Evolutionary conservation across 2,329 filamentous ascomycete species (phyloP), one percentile per base, ranked within the genome.

Genomic region (Fusarium neocosmosporiellum): DNA sequence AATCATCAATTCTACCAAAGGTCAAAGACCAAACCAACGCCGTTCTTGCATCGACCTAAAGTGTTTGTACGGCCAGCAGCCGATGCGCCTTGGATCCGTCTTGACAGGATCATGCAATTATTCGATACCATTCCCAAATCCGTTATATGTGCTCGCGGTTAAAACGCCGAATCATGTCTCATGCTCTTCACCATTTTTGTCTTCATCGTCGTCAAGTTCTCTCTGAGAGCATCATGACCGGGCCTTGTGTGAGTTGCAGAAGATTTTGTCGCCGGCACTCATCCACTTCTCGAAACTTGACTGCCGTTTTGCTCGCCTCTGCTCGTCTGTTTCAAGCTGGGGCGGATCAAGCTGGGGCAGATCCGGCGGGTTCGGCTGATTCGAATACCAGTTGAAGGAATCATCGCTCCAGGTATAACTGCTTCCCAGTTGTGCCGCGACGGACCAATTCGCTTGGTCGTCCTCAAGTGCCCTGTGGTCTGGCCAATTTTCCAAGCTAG

Each of bases 221-320:
- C 39, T n/a, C n/a, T 20, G 37, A 48, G 31, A 18, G 24, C 50
- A 13, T 69, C 65, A 68, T 65, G 59, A 54, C 31, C 66, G 62
- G 14, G 34, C 63, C 53, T 65, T 74, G 16, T 54, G 63, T 53
- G 75, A 65, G 27, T 67, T 61, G 36, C 66, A 66, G 59, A 77
- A 77, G 29, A 75, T 63, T 37, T 54, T 77, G 24, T 77, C 75
- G 11, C 75, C 75, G 24, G 75, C 75, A 41, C 72, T 59, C 46
- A 60, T 75, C 75, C 75, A 77, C 39, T 65, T 60, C 41, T 75
- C 69, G n/a, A 73, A 69, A 31, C 63, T 77, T 13, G 67, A 70
- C 53, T 75, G 69, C 13, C 73, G 73, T 41, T 67, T 76, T 54
- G 62, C 67, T 24, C 63, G 69, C 50, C 67, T 67, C 57, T 59